These are phyloP conservation scores for Aspergillus tanneri DNA, from an alignment of 2,329 filamentous ascomycete genomes.

Conservation along the genomic window DNA sequence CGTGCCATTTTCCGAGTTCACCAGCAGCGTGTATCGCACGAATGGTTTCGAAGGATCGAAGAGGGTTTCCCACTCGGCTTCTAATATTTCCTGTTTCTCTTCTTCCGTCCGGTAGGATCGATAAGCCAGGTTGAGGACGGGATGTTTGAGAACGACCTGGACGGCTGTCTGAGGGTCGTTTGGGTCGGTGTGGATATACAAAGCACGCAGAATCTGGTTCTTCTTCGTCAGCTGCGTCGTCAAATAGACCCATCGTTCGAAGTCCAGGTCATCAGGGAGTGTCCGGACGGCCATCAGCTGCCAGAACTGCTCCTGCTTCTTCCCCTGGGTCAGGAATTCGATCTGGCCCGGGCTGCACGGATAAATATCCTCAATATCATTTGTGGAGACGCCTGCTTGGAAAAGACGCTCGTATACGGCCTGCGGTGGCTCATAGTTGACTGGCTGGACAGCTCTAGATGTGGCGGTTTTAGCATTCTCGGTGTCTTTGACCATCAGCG, in stretches of 20 bases:
- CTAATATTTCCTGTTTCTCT: slow-evolving; percentile 22
- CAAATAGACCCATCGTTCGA: slow-evolving; percentile 17
- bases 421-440: slow-evolving; percentile 11
- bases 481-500: no score
- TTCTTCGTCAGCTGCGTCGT: slow-evolving; percentile 10
- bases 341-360: slow-evolving; percentile 30
- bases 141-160: slow-evolving; percentile 19
- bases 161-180: slow-evolving; percentile 7
- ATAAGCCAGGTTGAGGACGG: slow-evolving; percentile 13
- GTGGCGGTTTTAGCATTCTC: no score
- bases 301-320: slow-evolving; percentile 10
- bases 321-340: slow-evolving; percentile 15
- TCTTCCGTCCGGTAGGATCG: slow-evolving; percentile 20
- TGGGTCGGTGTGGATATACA: slow-evolving; percentile 6
- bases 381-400: slow-evolving; percentile 19
- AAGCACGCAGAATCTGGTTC: slow-evolving; percentile 15
- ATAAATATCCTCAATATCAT: slow-evolving; percentile 30
- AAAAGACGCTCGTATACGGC: no score
- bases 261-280: slow-evolving; percentile 7
- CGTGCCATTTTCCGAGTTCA: slow-evolving; percentile 20
- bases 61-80: slow-evolving; percentile 24
- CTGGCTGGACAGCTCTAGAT: no score
- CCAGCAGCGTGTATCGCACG: slow-evolving; percentile 35
- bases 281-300: slow-evolving; percentile 4
- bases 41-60: slow-evolving; percentile 37